Conservation (phyloP, 2,329 filamentous ascomycete species). For the Dothiorella sarmentorum region DNA sequence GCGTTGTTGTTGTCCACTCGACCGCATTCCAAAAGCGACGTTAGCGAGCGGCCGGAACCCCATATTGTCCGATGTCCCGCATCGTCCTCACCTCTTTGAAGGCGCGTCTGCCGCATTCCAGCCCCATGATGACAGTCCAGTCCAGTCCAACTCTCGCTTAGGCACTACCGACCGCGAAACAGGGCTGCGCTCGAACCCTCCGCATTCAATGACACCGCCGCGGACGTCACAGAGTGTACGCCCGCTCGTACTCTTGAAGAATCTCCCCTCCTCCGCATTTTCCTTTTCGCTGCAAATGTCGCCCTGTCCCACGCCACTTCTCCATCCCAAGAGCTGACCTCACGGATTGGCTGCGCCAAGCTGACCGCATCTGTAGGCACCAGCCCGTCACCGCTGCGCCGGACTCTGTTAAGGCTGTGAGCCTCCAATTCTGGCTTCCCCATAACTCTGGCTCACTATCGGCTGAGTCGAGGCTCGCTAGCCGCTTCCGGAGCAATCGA, state of each 20-base stretch:
- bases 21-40: neutral
- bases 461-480: neutral
- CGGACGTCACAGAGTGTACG: neutral
- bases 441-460: neutral
- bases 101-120: slow-evolving; percentile 3
- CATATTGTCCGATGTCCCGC: neutral
- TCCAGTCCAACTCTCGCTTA: neutral
- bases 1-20: slow-evolving; percentile 2
- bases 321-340: neutral
- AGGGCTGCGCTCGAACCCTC: neutral
- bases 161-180: neutral
- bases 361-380: slow-evolving; percentile 13
- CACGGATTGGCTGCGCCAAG: slow-evolving; percentile 8
- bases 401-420: slow-evolving; percentile 10
- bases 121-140: slow-evolving; percentile 1
- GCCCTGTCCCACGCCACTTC: neutral
- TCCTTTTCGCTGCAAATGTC: neutral
- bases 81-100: neutral
- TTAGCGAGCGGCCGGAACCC: slow-evolving; percentile 3
- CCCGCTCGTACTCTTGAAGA: neutral
- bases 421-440: neutral
- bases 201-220: neutral
- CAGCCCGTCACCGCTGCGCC: neutral
- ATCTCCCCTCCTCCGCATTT: neutral
- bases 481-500: neutral